A percentile compares a stretch with the other conserved stretches of the same genome.
Evolutionary conservation across 805 yeast species (phyloP).

Genomic region (Barnettozyma populi): DNA sequence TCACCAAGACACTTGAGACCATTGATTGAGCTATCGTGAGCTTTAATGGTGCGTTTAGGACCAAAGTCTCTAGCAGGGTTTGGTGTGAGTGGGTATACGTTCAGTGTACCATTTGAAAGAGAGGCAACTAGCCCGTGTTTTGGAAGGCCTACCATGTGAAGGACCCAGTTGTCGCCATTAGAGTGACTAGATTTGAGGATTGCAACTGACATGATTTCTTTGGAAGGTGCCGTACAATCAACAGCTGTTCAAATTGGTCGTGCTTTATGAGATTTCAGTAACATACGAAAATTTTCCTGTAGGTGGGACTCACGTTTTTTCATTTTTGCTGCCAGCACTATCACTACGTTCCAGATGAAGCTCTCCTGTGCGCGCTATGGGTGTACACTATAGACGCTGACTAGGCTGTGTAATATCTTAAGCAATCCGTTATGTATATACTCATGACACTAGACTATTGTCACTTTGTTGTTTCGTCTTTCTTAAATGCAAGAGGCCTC

Average conservation of each 20-base stretch:
- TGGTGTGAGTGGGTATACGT: conserved; percentile 30
- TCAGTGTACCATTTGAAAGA: conserved; percentile 42
- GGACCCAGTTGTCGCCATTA: conserved; percentile 47
- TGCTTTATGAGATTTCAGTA: too few relatives aligned
- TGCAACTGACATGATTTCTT: conserved; percentile 19
- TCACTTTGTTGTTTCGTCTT: too few relatives aligned
- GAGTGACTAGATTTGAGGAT: conserved; percentile 19
- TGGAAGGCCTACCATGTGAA: conserved; percentile 31
- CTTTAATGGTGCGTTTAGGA: conserved; percentile 27
- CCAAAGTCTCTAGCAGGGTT: conserved; percentile 19
- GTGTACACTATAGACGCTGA: too few relatives aligned
- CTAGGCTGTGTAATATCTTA: too few relatives aligned
- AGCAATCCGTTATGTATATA: too few relatives aligned
- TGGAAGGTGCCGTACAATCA: neutral
- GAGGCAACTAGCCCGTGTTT: conserved; percentile 39
- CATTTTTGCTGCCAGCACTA: too few relatives aligned
- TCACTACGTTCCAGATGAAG: too few relatives aligned
- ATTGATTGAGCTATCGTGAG: conserved; percentile 33
- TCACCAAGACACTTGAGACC: conserved; percentile 20
- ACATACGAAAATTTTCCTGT: too few relatives aligned
- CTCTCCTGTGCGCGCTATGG: too few relatives aligned
- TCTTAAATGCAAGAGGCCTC: too few relatives aligned
- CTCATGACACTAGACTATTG: too few relatives aligned
- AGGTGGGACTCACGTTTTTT: too few relatives aligned
- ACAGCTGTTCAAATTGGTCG: neutral